Evolutionary conservation across 257 asterid species (phyloP), one percentile per base, ranked within the genome.

Genomic region (Nicotiana undulata): DNA sequence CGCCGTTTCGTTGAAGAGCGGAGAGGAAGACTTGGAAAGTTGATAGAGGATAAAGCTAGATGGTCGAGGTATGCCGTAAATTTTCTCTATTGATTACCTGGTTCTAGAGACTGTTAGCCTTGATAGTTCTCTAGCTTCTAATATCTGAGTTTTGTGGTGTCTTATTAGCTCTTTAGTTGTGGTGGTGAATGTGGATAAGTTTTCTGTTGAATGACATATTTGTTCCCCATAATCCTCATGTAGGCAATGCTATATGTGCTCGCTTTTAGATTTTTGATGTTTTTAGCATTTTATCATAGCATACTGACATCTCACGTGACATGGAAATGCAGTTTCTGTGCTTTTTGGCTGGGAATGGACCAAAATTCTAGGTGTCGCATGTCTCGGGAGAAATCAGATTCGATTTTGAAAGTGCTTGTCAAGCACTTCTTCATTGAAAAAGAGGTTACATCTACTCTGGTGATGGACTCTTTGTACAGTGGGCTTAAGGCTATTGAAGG

Each of bases 361-460:
- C 94, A 79, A 81, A 86, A 81, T 85, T 87, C 93, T 49, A 88
- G 88, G 87, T 81, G 89, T 28, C 89, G 84, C 75, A 92, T 96
- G 98, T 86, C 92, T 24, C 85, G 84, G 79, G 98, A 94, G 88
- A 94, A 85, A 89, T 83, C 92, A 8, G 96, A 90, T 88, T 86
- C 93, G n/a, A 89, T 96, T 75, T 86, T 94, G 60, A 96, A 89
- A 88, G 90, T 89, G 55, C 88, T 96, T 52, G 98, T 92, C 85
- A 92, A 94, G 81, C 90, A 90, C 80, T 96, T 96, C 84, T 96
- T 96, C 84, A 88, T 93, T 74, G 99, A 94, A 87, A 95, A 96
- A 85, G 99, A 96, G 88, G 98, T 94, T 85, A 89, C 98, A 20
- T 94, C 98, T 76, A 96, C 98, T 53, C 89, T 96, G 70, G 99